Percentiles rank a stretch among this genome's conserved stretches.
Evolutionary conservation across 2,329 filamentous ascomycete species (phyloP).

Genomic region (Cladosporium austrohemisphaericum): DNA sequence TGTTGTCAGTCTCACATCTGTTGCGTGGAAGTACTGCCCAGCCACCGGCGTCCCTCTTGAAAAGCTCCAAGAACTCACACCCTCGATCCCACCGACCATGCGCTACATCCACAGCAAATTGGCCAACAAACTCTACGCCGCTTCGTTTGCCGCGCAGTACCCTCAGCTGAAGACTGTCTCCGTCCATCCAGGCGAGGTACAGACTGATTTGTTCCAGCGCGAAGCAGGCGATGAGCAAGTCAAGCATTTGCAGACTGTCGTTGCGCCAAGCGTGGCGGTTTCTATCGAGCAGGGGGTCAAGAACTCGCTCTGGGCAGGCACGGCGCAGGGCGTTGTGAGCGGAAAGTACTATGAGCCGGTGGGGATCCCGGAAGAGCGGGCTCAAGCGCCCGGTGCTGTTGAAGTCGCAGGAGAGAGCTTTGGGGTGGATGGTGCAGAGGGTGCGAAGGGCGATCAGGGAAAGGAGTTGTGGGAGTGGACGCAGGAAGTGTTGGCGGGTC

Average conservation of each 20-base stretch:
- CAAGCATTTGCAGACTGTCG: not conserved
- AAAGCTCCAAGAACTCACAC: constrained; percentile 27
- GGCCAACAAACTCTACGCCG: constrained; percentile 45
- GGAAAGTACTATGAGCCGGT: constrained; percentile 40
- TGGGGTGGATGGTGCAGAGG: constrained; percentile 34
- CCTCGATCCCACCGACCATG: constrained; percentile 6
- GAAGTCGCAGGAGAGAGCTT: constrained; percentile 26
- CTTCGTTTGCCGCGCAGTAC: constrained; percentile 39
- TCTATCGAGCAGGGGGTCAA: constrained; percentile 22
- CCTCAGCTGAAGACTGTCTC: constrained; percentile 36
- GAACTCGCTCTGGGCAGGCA: constrained; percentile 25
- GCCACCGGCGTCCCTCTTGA: constrained; percentile 25
- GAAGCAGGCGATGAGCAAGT: no score
- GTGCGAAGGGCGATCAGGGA: no score
- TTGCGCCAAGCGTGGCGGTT: constrained; percentile 16
- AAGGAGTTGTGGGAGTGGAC: constrained; percentile 36
- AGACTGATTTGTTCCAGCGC: constrained; percentile 38
- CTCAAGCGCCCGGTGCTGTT: constrained; percentile 30
- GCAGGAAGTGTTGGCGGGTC: constrained; percentile 21
- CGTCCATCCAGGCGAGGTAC: constrained; percentile 42
- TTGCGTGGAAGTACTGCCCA: constrained; percentile 24
- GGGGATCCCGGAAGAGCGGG: constrained; percentile 25
- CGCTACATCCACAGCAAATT: constrained; percentile 48
- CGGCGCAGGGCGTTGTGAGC: constrained; percentile 17
- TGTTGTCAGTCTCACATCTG: constrained; percentile 29